These are phyloP conservation scores for Annulohypoxylon moriforme DNA, from an alignment of 495 filamentous ascomycete genomes.

Conservation along the genomic window DNA sequence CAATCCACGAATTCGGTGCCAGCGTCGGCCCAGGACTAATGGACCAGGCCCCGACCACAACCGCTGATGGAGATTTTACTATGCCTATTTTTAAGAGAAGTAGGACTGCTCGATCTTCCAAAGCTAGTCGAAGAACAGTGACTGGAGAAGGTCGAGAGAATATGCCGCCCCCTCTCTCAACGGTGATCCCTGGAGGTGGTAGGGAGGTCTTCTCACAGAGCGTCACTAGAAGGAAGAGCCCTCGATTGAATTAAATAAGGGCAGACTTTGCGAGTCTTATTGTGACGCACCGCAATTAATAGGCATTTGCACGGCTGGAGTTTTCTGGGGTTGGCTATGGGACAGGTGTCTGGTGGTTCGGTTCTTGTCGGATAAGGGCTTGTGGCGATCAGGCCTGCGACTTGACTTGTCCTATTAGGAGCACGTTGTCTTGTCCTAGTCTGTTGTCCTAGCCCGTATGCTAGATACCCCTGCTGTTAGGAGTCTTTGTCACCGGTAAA, in stretches of 20 bases:
- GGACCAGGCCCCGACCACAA: conserved; percentile 32
- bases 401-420: background rate
- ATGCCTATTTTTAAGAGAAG: conserved; percentile 65
- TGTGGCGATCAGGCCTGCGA: background rate
- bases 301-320: conserved; percentile 8
- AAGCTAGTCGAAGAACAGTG: conserved; percentile 55
- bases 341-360: conserved; percentile 1
- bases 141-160: conserved; percentile 71
- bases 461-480: conserved; percentile 37
- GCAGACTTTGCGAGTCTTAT: background rate
- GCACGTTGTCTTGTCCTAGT: conserved; percentile 9
- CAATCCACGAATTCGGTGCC: conserved; percentile 44
- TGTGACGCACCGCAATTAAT: background rate
- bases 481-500: background rate
- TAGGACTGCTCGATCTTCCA: conserved; percentile 59
- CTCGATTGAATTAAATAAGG: conserved; percentile 52
- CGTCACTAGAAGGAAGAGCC: conserved; percentile 63
- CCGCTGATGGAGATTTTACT: conserved; percentile 52
- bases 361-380: conserved; percentile 14
- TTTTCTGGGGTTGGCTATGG: conserved; percentile 9
- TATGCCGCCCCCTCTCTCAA: conserved; percentile 59
- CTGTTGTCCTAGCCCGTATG: conserved; percentile 20
- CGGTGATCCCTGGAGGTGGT: conserved; percentile 45
- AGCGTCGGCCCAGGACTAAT: conserved; percentile 31
- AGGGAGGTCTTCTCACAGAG: conserved; percentile 54